Conservation (phyloP, 495 filamentous ascomycete genomes). For the Penicillium samsonianum region DNA sequence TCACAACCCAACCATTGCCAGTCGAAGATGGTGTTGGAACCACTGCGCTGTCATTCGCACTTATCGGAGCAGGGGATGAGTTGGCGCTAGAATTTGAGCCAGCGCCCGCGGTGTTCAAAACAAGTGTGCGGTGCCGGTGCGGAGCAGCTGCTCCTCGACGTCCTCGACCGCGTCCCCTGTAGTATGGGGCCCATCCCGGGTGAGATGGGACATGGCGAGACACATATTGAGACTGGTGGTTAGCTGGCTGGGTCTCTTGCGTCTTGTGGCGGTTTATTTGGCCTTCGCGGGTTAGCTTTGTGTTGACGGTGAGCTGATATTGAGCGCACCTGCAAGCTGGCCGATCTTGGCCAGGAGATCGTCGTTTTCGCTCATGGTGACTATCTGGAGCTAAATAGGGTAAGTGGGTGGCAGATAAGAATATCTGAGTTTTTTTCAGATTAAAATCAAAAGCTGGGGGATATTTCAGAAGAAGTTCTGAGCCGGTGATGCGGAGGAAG, state of each 20-base stretch:
- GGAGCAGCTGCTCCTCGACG: slow-evolving; percentile 40
- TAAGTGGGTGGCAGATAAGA: slow-evolving; percentile 12
- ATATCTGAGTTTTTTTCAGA: neutral
- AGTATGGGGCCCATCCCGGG: slow-evolving; percentile 51
- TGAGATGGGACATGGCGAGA: slow-evolving; percentile 47
- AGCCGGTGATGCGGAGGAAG: slow-evolving; percentile 4
- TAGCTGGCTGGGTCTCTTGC: slow-evolving; percentile 46
- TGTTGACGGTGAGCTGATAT: slow-evolving; percentile 17
- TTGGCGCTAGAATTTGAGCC: slow-evolving; percentile 25
- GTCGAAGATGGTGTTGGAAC: slow-evolving; percentile 33
- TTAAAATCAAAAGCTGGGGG: neutral
- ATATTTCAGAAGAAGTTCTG: neutral
- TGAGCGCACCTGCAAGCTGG: slow-evolving; percentile 64
- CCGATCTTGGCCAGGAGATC: slow-evolving; percentile 75
- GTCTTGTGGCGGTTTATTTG: slow-evolving; percentile 84
- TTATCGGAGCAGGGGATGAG: slow-evolving; percentile 39
- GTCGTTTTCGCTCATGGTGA: slow-evolving; percentile 69
- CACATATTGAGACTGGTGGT: slow-evolving; percentile 32
- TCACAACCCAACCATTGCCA: slow-evolving; percentile 69
- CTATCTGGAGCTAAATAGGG: slow-evolving; percentile 2
- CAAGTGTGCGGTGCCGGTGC: slow-evolving; percentile 71
- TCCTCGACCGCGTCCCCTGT: slow-evolving; percentile 45
- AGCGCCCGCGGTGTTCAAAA: slow-evolving; percentile 61
- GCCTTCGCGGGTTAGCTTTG: slow-evolving; percentile 50
- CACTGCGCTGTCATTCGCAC: slow-evolving; percentile 36